Evolutionary conservation across 352 stramenopile species (phyloP).

Genomic region (Phytophthora crassamura): DNA sequence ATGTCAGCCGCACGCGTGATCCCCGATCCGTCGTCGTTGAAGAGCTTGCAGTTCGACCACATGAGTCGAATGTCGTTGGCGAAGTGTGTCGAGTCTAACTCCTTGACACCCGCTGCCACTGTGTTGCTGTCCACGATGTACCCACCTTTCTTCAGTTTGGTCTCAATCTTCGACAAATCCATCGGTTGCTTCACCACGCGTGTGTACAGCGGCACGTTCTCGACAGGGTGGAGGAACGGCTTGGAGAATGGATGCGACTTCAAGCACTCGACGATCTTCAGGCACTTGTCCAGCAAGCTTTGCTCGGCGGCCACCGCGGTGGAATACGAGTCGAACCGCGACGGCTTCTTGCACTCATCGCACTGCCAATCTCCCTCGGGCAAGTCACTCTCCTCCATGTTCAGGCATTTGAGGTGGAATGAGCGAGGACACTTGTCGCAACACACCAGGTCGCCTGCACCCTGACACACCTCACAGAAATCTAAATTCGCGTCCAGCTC

Average conservation of each 20-base stretch:
- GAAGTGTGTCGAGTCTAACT: slow-evolving; percentile 59
- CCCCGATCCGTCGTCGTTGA: slow-evolving; percentile 85
- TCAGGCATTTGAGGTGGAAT: slow-evolving; percentile 91
- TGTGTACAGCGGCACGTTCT: slow-evolving; percentile 76
- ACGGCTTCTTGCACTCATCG: slow-evolving; percentile 74
- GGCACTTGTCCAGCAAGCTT: slow-evolving; percentile 65
- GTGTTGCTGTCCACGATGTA: slow-evolving; percentile 59
- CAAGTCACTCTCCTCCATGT: slow-evolving; percentile 74
- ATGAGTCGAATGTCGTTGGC: slow-evolving; percentile 82
- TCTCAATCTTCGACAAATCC: slow-evolving; percentile 78
- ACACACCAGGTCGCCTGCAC: slow-evolving; percentile 86
- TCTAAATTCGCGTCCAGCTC: slow-evolving; percentile 85
- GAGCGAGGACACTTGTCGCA: slow-evolving; percentile 93
- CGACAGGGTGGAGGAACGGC: slow-evolving; percentile 77
- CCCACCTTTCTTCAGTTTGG: slow-evolving; percentile 64
- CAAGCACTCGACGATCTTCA: slow-evolving; percentile 74
- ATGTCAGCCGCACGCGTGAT: slow-evolving; percentile 79
- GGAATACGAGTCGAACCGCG: slow-evolving; percentile 65
- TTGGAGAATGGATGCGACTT: slow-evolving; percentile 83
- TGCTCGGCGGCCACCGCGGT: slow-evolving; percentile 53
- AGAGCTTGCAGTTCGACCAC: slow-evolving; percentile 86
- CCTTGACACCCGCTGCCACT: slow-evolving; percentile 38
- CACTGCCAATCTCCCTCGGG: slow-evolving; percentile 88
- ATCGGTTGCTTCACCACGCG: slow-evolving; percentile 84
- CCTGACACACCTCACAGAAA: slow-evolving; percentile 86